These are phyloP conservation scores for Argentina anserina DNA, from an alignment of 306 rosid species.

Conservation along the genomic window DNA sequence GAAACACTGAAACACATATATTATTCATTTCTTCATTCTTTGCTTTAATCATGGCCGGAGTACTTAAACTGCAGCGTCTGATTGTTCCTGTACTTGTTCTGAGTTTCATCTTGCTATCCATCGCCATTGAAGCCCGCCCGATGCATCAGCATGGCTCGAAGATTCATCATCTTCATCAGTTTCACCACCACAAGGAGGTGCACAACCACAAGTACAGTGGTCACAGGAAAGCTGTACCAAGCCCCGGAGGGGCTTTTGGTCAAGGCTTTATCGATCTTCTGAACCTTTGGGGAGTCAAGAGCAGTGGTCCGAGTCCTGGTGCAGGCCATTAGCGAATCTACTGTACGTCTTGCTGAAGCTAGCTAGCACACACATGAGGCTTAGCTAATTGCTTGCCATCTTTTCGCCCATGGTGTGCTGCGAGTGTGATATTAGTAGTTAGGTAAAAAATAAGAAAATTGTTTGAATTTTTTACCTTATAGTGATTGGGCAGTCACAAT, in stretches of 20 bases:
- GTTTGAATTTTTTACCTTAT: neutral
- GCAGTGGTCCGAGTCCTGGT: conserved; percentile 29
- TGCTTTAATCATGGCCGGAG: conserved; percentile 23
- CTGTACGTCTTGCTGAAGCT: neutral
- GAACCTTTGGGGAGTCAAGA: conserved; percentile 30
- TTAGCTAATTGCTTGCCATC: neutral
- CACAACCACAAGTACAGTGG: neutral
- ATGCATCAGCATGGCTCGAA: conserved; percentile 12
- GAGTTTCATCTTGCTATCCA: conserved; percentile 17
- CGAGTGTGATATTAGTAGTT: neutral
- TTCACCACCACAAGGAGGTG: conserved; percentile 7
- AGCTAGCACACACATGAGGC: neutral
- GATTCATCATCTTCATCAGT: neutral
- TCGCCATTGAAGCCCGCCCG: conserved; percentile 19
- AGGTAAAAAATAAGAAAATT: neutral
- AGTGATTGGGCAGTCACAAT: neutral
- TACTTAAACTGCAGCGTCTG: conserved; percentile 6
- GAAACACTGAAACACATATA: too few species aligned
- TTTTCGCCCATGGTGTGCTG: neutral
- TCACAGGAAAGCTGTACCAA: conserved; percentile 10
- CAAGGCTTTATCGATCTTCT: conserved; percentile 18
- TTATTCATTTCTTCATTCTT: neutral
- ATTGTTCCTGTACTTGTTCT: conserved; percentile 16
- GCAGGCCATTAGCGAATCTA: conserved; percentile 22
- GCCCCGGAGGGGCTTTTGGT: neutral